Evolutionary conservation across 345 rosid species (phyloP).

Genomic region (thale cress (Arabidopsis thaliana)): TAIR10.1 NC_003074.8:20933501-20934000

Average conservation of each 20-base stretch:
- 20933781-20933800: conserved; percentile 88
- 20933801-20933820: conserved; percentile 87
- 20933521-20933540: conserved; percentile 77
- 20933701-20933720: background rate
- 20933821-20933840: conserved; percentile 92
- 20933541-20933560: conserved; percentile 89
- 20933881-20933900: background rate
- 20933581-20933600: conserved; percentile 72
- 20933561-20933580: conserved; percentile 89
- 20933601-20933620: conserved; percentile 72
- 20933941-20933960: background rate
- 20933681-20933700: conserved; percentile 77
- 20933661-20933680: conserved; percentile 70
- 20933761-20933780: conserved; percentile 48
- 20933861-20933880: conserved; percentile 64
- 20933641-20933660: conserved; percentile 88
- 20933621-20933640: conserved; percentile 64
- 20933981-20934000: conserved; percentile 78
- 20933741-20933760: background rate
- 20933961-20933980: conserved; percentile 63
- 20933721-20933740: conserved; percentile 1
- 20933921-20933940: background rate
- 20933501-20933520: conserved; percentile 95
- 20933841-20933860: conserved; percentile 99
- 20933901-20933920: conserved; percentile 22